Evolutionary conservation across 148 eudicot species (phyloP).

Genomic region (Chenopodium quinoa): DNA sequence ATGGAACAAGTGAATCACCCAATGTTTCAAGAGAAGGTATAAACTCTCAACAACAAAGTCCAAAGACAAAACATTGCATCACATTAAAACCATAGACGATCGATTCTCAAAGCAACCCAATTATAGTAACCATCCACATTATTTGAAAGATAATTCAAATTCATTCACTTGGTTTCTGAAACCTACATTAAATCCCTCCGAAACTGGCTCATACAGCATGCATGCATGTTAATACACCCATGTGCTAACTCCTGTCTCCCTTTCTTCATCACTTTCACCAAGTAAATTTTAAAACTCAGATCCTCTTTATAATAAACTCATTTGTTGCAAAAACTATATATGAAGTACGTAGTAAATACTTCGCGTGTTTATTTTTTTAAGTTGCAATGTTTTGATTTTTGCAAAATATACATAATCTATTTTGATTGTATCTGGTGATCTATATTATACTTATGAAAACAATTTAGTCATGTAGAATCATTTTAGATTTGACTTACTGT

Average conservation of each 20-base stretch:
- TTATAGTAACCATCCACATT: slow-evolving; percentile 12
- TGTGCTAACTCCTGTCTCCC: slow-evolving; percentile 13
- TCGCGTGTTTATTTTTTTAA: no score
- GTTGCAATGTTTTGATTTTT: no score
- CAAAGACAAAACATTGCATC: neutral
- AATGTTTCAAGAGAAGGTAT: neutral
- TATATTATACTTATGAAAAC: no score
- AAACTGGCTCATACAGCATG: neutral
- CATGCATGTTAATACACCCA: neutral
- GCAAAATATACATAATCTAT: no score
- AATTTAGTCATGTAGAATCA: no score
- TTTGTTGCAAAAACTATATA: neutral
- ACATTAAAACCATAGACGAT: neutral
- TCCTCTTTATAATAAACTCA: neutral
- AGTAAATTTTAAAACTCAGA: neutral
- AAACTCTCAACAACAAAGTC: neutral
- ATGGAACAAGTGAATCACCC: no score
- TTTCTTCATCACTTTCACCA: neutral
- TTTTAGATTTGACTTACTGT: no score
- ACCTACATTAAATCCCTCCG: slow-evolving; percentile 4
- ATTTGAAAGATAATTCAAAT: neutral
- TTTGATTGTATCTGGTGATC: no score
- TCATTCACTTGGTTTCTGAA: neutral
- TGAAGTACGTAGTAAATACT: no score
- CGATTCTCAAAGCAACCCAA: slow-evolving; percentile 11